These are phyloP conservation scores for Clarireedia monteithiana DNA, from an alignment of 2,329 filamentous ascomycete species.

Conservation along the genomic window DNA sequence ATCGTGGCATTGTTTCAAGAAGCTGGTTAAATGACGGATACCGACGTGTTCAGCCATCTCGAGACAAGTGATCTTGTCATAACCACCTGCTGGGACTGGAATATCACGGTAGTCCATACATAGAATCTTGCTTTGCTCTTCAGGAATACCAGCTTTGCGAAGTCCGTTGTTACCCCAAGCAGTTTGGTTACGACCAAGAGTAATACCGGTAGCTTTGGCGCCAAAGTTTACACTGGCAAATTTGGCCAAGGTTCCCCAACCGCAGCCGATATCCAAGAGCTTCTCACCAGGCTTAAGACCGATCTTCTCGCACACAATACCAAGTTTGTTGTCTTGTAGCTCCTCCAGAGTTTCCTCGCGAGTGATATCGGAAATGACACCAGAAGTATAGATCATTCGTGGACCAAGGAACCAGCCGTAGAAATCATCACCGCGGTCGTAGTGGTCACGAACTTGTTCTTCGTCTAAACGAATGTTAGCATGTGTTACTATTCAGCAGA, in stretches of 20 bases:
- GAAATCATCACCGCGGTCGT: slow-evolving; percentile 96
- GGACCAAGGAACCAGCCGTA: slow-evolving; percentile 98
- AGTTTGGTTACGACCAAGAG: slow-evolving; percentile 91
- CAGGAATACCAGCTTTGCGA: slow-evolving; percentile 70
- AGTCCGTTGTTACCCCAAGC: slow-evolving; percentile 92
- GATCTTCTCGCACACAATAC: slow-evolving; percentile 94
- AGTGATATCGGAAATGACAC: slow-evolving; percentile 81
- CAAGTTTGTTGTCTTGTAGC: slow-evolving; percentile 95
- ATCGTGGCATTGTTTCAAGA: slow-evolving; percentile 80
- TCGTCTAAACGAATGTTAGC: slow-evolving; percentile 56
- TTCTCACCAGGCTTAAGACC: slow-evolving; percentile 71
- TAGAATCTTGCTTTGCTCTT: slow-evolving; percentile 83
- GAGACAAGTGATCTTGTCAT: slow-evolving; percentile 93
- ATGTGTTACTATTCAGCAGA: not conserved
- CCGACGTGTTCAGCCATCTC: slow-evolving; percentile 99
- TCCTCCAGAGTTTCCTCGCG: slow-evolving; percentile 87
- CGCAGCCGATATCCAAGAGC: slow-evolving; percentile 92
- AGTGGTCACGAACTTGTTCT: slow-evolving; percentile 96
- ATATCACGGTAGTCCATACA: slow-evolving; percentile 98
- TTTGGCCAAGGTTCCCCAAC: slow-evolving; percentile 93
- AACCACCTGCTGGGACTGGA: slow-evolving; percentile 66
- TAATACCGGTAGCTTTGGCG: slow-evolving; percentile 75
- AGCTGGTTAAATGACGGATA: slow-evolving; percentile 75
- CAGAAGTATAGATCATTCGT: slow-evolving; percentile 98
- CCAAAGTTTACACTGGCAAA: slow-evolving; percentile 92